Conservation (phyloP, 345 rosid species). For the Reutealis trisperma region DNA sequence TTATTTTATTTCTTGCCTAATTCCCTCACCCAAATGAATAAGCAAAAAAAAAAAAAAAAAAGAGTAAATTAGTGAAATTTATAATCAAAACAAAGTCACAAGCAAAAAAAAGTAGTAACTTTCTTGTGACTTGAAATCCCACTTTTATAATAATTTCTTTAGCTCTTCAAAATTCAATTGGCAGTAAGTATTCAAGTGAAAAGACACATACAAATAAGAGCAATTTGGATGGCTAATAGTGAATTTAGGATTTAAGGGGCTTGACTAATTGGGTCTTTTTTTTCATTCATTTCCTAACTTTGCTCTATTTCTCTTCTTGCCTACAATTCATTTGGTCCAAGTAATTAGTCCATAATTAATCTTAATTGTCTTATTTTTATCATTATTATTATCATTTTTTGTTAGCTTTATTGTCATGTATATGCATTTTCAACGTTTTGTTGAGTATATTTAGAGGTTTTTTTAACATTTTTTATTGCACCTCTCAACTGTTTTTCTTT, state of each 20-base stretch:
- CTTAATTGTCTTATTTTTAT: neutral
- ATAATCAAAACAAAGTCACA: neutral
- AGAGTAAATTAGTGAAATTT: too few species aligned
- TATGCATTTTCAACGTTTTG: neutral
- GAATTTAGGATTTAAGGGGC: conserved; percentile 39
- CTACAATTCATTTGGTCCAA: conserved; percentile 36
- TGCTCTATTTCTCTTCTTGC: conserved; percentile 28
- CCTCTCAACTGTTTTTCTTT: neutral
- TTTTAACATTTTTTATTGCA: neutral
- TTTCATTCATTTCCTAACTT: conserved; percentile 23
- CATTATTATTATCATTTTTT: too few species aligned
- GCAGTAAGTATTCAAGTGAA: neutral
- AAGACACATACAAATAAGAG: conserved; percentile 14
- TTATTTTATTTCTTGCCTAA: neutral
- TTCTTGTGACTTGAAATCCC: neutral
- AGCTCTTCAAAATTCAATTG: neutral
- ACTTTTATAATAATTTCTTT: neutral
- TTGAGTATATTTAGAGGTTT: neutral
- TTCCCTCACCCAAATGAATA: neutral
- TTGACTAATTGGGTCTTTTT: conserved; percentile 45
- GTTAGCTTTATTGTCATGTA: neutral
- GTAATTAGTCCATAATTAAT: conserved; percentile 7
- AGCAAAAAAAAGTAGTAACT: neutral
- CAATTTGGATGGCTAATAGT: conserved; percentile 45
- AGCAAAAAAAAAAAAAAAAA: neutral